phyloP scores from a whole-genome alignment of 495 filamentous ascomycete species.

The Cladorrhinum samala region DNA sequence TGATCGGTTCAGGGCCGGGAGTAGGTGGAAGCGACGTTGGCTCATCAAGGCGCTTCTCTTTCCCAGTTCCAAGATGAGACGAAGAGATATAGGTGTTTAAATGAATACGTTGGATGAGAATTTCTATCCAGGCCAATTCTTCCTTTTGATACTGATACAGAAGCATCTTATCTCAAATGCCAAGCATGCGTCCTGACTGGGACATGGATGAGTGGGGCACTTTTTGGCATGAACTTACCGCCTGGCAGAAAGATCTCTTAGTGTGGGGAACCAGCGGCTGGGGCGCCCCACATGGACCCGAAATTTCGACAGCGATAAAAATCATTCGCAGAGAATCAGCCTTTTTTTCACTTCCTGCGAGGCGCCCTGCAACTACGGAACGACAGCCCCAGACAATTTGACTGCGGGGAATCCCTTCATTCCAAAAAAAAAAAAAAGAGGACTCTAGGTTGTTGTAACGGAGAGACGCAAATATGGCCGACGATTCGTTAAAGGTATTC shows the following conservation, averaged over 20 bases:
- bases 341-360: constrained; percentile 19
- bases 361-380: constrained; percentile 10
- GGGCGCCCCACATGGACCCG: constrained; percentile 26
- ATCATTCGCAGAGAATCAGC: constrained; percentile 20
- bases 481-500: constrained; percentile 26
- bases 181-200: neutral
- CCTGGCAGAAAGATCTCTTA: constrained; percentile 24
- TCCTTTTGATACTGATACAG: no score
- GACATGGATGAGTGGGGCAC: neutral
- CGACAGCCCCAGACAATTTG: constrained; percentile 3
- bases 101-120: no score
- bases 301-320: constrained; percentile 33
- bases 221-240: constrained; percentile 26
- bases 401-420: neutral
- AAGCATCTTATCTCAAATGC: neutral
- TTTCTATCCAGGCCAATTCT: no score
- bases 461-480: constrained; percentile 19
- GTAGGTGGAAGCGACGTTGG: no score
- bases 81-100: no score
- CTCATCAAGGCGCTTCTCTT: no score
- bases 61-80: no score
- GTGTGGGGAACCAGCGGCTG: constrained; percentile 8
- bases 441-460: neutral
- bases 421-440: no score
- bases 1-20: no score